phyloP scores from a whole-genome alignment of 2,329 filamentous ascomycete genomes.

The Arthroderma sp. region DNA sequence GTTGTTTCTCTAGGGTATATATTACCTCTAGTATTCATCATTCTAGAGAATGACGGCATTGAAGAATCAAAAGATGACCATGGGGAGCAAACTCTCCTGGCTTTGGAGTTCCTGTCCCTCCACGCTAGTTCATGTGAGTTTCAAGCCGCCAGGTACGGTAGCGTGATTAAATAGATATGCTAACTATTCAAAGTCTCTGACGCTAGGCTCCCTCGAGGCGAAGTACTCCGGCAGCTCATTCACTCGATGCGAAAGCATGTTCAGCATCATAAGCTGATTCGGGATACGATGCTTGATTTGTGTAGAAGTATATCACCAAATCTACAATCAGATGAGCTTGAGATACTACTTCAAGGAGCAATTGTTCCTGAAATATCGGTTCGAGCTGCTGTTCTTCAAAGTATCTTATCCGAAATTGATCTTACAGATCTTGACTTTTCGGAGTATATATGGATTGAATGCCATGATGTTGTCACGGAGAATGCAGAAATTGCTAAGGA shows the following conservation, averaged over 20 bases:
- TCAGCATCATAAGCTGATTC: slow-evolving; percentile 89
- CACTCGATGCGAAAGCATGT: slow-evolving; percentile 75
- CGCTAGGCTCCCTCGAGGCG: slow-evolving; percentile 58
- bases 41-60: slow-evolving; percentile 69
- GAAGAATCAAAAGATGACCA: slow-evolving; percentile 54
- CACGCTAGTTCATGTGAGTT: slow-evolving; percentile 62
- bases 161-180: slow-evolving; percentile 2
- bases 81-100: slow-evolving; percentile 76
- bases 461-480: slow-evolving; percentile 79
- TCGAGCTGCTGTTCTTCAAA: slow-evolving; percentile 72
- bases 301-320: slow-evolving; percentile 74
- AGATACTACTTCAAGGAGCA: slow-evolving; percentile 60
- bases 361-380: slow-evolving; percentile 71
- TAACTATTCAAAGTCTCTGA: slow-evolving; percentile 41
- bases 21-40: slow-evolving; percentile 64
- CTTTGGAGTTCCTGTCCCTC: slow-evolving; percentile 76
- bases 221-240: slow-evolving; percentile 60
- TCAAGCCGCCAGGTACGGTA: neutral
- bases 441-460: slow-evolving; percentile 85
- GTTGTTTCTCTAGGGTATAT: slow-evolving; percentile 76
- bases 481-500: slow-evolving; percentile 71
- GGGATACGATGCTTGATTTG: slow-evolving; percentile 79
- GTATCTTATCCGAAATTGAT: slow-evolving; percentile 82
- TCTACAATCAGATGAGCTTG: slow-evolving; percentile 59
- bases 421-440: slow-evolving; percentile 76